Evolutionary conservation across 75 land plant species (phyloP).

Genomic region (Chamaecyparis obtusa): DNA sequence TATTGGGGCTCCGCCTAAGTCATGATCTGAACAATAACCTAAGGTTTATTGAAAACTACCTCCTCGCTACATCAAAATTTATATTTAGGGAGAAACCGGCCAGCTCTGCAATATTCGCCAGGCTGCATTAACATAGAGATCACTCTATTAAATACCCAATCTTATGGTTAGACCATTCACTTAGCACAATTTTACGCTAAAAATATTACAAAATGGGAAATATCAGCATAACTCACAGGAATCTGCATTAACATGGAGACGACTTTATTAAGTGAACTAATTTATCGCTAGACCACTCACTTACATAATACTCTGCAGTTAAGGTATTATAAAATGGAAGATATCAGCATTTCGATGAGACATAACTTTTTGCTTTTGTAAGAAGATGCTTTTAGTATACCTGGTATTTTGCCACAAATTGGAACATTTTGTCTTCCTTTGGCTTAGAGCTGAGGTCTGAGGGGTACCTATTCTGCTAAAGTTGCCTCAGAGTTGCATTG

Average conservation of each 20-base stretch:
- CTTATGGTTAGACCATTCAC: neutral
- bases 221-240: neutral
- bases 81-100: neutral
- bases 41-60: neutral
- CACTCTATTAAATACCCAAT: neutral
- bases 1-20: neutral
- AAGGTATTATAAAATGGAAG: neutral
- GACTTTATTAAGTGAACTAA: neutral
- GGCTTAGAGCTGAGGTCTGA: neutral
- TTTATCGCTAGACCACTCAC: neutral
- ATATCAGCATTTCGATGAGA: neutral
- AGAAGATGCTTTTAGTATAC: neutral
- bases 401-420: neutral
- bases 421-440: neutral
- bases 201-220: neutral
- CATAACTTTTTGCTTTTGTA: neutral
- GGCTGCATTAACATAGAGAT: no score
- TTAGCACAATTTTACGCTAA: neutral
- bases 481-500: neutral
- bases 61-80: neutral
- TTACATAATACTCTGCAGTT: neutral
- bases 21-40: neutral
- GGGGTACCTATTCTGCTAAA: neutral
- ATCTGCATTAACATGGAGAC: neutral
- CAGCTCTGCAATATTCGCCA: neutral